Percentiles rank a stretch among this genome's conserved stretches.
Evolutionary conservation across 257 asterid genomes (phyloP).

Genomic region (Hygrophila difformis): DNA sequence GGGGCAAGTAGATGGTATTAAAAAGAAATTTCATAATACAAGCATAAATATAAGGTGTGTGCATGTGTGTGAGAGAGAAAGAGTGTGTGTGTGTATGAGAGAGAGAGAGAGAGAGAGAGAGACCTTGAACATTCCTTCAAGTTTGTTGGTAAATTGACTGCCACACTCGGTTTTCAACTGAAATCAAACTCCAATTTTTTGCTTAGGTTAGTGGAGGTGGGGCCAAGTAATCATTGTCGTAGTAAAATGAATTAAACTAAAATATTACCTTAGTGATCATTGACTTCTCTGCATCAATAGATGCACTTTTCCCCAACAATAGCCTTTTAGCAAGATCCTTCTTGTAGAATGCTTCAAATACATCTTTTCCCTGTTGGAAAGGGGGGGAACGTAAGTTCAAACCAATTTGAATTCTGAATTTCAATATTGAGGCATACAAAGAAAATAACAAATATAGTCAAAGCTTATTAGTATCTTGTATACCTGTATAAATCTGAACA

Average conservation of each 20-base stretch:
- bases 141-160: slow-evolving; percentile 96
- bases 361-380: slow-evolving; percentile 46
- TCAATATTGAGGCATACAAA: not conserved
- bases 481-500: slow-evolving; percentile 97
- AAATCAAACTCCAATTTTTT: slow-evolving; percentile 15
- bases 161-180: slow-evolving; percentile 99
- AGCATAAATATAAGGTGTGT: not conserved
- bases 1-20: not conserved
- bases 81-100: no score
- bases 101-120: slow-evolving; percentile 8
- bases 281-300: slow-evolving; percentile 98
- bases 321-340: slow-evolving; percentile 84
- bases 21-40: not conserved
- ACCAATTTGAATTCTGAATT: not conserved
- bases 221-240: no score
- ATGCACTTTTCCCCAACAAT: slow-evolving; percentile 88
- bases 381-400: not conserved
- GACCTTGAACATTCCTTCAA: slow-evolving; percentile 99
- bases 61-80: no score
- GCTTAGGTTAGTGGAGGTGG: not conserved
- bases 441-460: not conserved
- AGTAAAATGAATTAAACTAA: no score
- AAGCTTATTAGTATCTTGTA: not conserved
- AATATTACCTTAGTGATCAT: slow-evolving; percentile 49
- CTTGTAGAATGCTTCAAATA: slow-evolving; percentile 61